A percentile compares a stretch with the other conserved stretches of the same genome.
Evolutionary conservation across 2,329 filamentous ascomycete species (phyloP).

Genomic region (Talaromyces sp.): DNA sequence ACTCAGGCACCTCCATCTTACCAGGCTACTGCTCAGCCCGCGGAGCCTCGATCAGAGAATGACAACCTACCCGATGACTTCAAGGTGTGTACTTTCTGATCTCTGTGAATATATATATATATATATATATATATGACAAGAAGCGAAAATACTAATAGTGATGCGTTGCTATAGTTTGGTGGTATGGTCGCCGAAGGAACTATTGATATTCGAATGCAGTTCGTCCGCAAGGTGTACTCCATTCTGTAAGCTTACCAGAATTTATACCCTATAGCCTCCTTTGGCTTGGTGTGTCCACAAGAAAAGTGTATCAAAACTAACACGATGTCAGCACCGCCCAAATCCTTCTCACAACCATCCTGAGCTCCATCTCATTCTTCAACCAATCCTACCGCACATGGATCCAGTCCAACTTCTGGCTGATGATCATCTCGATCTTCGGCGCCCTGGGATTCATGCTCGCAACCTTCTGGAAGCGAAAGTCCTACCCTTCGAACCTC

Average conservation of each 20-base stretch:
- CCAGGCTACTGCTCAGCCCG: constrained; percentile 60
- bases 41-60: constrained; percentile 70
- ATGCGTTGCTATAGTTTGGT: constrained; percentile 66
- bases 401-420: constrained; percentile 81
- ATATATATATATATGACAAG: background rate
- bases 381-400: constrained; percentile 76
- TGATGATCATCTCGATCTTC: constrained; percentile 86
- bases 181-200: constrained; percentile 92
- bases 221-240: constrained; percentile 95
- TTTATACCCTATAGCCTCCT: background rate
- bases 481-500: constrained; percentile 92
- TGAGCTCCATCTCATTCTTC: constrained; percentile 86
- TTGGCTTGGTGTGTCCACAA: background rate
- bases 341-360: constrained; percentile 77
- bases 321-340: constrained; percentile 69
- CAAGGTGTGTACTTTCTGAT: constrained; percentile 63
- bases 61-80: constrained; percentile 97
- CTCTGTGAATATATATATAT: background rate
- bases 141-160: background rate
- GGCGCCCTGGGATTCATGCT: constrained; percentile 82
- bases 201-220: constrained; percentile 94
- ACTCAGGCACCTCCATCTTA: constrained; percentile 84
- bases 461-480: constrained; percentile 92
- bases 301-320: background rate
- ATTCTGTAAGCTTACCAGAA: constrained; percentile 66